Percentiles rank a stretch among this genome's conserved stretches.
Evolutionary conservation across 1,284 basidiomycete species (phyloP).

Genomic region (Agaricales sp.): DNA sequence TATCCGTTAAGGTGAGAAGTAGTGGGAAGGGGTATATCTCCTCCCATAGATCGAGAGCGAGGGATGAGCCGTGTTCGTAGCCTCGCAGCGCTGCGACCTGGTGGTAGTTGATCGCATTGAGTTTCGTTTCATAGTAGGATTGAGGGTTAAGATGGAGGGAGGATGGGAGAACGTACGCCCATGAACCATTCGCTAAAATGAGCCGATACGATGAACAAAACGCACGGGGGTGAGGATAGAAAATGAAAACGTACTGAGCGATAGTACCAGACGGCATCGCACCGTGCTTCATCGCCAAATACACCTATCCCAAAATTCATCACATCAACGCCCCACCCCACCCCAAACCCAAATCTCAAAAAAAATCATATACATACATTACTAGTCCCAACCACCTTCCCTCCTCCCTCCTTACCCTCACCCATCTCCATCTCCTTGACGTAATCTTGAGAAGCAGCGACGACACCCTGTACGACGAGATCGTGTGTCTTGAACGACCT

Average conservation of each 20-base stretch:
- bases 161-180: conserved; percentile 47
- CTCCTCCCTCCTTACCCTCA: conserved; percentile 27
- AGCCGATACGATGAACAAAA: conserved; percentile 7
- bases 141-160: not conserved
- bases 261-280: conserved; percentile 75
- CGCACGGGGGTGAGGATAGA: conserved; percentile 3
- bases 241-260: conserved; percentile 56
- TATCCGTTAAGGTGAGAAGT: conserved; percentile 71
- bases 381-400: conserved; percentile 75
- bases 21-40: conserved; percentile 50
- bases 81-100: conserved; percentile 76
- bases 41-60: conserved; percentile 81
- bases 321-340: too few species aligned
- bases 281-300: conserved; percentile 70
- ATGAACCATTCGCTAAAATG: conserved; percentile 83
- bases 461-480: conserved; percentile 62
- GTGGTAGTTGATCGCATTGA: too few species aligned
- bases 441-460: conserved; percentile 36
- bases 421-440: conserved; percentile 35
- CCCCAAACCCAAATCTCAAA: conserved; percentile 5
- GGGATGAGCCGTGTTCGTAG: conserved; percentile 66
- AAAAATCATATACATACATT: conserved; percentile 44
- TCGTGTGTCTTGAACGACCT: conserved; percentile 78
- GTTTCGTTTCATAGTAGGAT: too few species aligned
- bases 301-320: conserved; percentile 50